These are phyloP conservation scores for Metschnikowia lunata DNA, from an alignment of 805 yeast species.

Conservation along the genomic window DNA sequence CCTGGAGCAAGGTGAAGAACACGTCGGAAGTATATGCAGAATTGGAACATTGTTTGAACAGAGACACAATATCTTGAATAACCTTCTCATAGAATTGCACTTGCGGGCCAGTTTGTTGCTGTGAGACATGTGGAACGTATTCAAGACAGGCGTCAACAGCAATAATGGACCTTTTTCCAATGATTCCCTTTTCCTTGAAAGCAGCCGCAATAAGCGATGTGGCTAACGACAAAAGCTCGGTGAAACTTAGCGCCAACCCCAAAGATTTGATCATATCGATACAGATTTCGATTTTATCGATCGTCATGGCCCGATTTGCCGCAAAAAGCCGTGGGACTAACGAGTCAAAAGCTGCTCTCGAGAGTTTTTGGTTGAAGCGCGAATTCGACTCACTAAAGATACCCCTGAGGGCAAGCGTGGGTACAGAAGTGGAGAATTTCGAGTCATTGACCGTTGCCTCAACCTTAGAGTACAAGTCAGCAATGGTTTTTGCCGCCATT, in stretches of 20 bases:
- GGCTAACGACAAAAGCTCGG: conserved; percentile 31
- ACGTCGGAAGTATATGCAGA: conserved; percentile 1
- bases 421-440: conserved; percentile 44
- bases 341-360: conserved; percentile 29
- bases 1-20: conserved; percentile 10
- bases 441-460: conserved; percentile 15
- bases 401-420: conserved; percentile 49
- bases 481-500: conserved; percentile 27
- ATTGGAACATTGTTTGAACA: not conserved
- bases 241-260: conserved; percentile 37
- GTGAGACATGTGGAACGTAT: conserved; percentile 6
- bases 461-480: conserved; percentile 23
- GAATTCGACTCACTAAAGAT: conserved; percentile 32
- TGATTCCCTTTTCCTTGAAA: conserved; percentile 39
- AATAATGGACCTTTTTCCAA: conserved; percentile 47
- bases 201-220: conserved; percentile 32
- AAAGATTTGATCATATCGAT: conserved; percentile 51
- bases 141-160: conserved; percentile 34
- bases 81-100: conserved; percentile 9
- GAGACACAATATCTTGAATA: conserved; percentile 2
- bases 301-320: conserved; percentile 26
- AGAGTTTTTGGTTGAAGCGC: conserved; percentile 20
- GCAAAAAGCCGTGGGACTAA: conserved; percentile 38
- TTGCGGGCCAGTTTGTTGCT: not conserved
- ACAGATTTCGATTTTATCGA: conserved; percentile 60